Conservation (phyloP, 192 early-diverging fungal species). For the Pilaira anomala region DNA sequence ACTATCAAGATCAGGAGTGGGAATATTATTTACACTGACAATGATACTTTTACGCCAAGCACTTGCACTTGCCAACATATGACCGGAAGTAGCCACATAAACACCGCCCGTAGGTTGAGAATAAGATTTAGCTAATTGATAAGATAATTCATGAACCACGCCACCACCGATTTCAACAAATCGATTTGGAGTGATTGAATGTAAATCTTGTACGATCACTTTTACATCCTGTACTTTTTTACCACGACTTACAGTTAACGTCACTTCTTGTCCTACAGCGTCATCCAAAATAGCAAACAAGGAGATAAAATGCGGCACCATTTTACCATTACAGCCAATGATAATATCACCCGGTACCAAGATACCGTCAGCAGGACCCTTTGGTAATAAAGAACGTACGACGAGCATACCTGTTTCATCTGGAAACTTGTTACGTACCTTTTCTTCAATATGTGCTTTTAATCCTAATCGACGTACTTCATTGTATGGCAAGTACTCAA, state of each 20-base stretch:
- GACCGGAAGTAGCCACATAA: slow-evolving; percentile 70
- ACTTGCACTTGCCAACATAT: slow-evolving; percentile 63
- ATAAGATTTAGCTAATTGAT: slow-evolving; percentile 73
- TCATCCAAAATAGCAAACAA: slow-evolving; percentile 65
- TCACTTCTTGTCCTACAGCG: slow-evolving; percentile 49
- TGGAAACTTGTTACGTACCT: slow-evolving; percentile 59
- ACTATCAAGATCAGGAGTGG: slow-evolving; percentile 61
- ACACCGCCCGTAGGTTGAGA: slow-evolving; percentile 72
- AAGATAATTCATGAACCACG: slow-evolving; percentile 70
- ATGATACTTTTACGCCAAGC: slow-evolving; percentile 69
- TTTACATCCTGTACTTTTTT: slow-evolving; percentile 44
- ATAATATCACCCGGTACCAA: slow-evolving; percentile 73
- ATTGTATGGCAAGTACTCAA: slow-evolving; percentile 69
- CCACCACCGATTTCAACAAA: slow-evolving; percentile 86
- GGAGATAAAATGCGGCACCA: slow-evolving; percentile 69
- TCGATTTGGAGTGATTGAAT: slow-evolving; percentile 75
- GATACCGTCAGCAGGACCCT: slow-evolving; percentile 60
- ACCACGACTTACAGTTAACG: slow-evolving; percentile 56
- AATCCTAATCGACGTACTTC: slow-evolving; percentile 70
- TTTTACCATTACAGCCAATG: slow-evolving; percentile 58
- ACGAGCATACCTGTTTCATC: slow-evolving; percentile 70
- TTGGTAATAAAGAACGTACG: slow-evolving; percentile 59
- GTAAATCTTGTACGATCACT: slow-evolving; percentile 66
- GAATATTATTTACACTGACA: slow-evolving; percentile 62
- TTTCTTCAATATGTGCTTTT: slow-evolving; percentile 59